phyloP scores from a whole-genome alignment of 345 rosid species.

The Eutrema yunnanense region DNA sequence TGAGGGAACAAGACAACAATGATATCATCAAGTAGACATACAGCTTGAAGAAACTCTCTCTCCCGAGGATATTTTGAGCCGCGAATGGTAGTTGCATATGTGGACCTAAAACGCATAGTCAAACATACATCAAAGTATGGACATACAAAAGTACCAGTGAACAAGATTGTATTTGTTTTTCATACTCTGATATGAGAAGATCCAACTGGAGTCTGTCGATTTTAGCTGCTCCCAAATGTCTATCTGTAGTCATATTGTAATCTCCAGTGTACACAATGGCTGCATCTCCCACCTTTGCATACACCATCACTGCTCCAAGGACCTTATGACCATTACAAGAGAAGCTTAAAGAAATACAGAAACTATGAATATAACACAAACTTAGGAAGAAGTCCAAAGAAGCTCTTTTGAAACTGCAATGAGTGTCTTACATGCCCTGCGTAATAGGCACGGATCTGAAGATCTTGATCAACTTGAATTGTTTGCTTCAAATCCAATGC shows the following conservation, averaged over 20 bases:
- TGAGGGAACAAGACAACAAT: neutral
- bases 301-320: slow-evolving; percentile 98
- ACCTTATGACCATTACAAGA: slow-evolving; percentile 40
- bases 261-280: slow-evolving; percentile 95
- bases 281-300: slow-evolving; percentile 85
- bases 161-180: slow-evolving; percentile 1
- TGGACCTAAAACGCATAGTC: slow-evolving; percentile 49
- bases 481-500: slow-evolving; percentile 92
- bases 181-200: slow-evolving; percentile 93
- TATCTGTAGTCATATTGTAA: slow-evolving; percentile 96
- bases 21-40: slow-evolving; percentile 37
- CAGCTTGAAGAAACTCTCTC: slow-evolving; percentile 93
- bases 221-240: slow-evolving; percentile 99
- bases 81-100: slow-evolving; percentile 87
- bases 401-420: neutral
- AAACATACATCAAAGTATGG: neutral
- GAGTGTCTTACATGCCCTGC: slow-evolving; percentile 83
- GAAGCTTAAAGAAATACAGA: neutral
- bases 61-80: slow-evolving; percentile 90
- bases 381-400: neutral
- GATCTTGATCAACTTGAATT: slow-evolving; percentile 81
- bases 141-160: neutral
- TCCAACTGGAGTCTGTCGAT: slow-evolving; percentile 73
- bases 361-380: neutral
- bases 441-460: slow-evolving; percentile 87